A percentile compares a stretch with the other conserved stretches of the same genome.
These are phyloP conservation scores for Carnegiea gigantea DNA, from an alignment of 179 eudicot species.

Conservation along the genomic window DNA sequence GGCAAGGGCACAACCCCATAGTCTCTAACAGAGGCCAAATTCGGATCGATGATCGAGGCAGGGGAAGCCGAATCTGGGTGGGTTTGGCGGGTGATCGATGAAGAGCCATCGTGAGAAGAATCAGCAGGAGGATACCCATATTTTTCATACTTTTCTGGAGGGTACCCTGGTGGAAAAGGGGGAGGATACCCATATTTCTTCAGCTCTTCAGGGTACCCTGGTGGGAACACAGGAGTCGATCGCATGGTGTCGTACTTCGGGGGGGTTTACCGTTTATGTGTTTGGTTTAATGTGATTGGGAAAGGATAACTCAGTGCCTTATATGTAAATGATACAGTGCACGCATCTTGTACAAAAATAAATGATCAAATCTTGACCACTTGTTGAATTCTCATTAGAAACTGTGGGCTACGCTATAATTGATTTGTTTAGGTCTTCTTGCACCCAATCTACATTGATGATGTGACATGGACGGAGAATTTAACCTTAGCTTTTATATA, in stretches of 20 bases:
- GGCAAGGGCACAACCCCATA: conserved; percentile 11
- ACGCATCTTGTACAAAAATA: neutral
- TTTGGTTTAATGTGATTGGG: neutral
- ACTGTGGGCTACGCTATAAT: neutral
- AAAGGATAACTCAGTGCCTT: neutral
- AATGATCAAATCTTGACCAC: neutral
- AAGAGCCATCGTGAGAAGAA: neutral
- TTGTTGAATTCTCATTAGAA: neutral
- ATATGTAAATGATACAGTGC: neutral
- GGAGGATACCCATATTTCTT: conserved; percentile 28
- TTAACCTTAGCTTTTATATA: neutral
- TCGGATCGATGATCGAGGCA: neutral
- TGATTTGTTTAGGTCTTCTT: neutral
- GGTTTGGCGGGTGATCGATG: neutral
- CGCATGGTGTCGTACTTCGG: neutral
- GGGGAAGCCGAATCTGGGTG: neutral
- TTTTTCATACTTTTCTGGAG: conserved; percentile 20
- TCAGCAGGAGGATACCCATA: conserved; percentile 16
- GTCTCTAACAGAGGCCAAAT: neutral
- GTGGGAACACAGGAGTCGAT: neutral
- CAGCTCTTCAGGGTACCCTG: conserved; percentile 16
- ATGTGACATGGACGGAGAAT: neutral
- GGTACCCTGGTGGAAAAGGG: conserved; percentile 19
- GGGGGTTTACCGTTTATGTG: neutral
- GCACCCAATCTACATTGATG: neutral